Conservation (phyloP, 1,284 basidiomycete species). For the Clitocybe nebularis region DNA sequence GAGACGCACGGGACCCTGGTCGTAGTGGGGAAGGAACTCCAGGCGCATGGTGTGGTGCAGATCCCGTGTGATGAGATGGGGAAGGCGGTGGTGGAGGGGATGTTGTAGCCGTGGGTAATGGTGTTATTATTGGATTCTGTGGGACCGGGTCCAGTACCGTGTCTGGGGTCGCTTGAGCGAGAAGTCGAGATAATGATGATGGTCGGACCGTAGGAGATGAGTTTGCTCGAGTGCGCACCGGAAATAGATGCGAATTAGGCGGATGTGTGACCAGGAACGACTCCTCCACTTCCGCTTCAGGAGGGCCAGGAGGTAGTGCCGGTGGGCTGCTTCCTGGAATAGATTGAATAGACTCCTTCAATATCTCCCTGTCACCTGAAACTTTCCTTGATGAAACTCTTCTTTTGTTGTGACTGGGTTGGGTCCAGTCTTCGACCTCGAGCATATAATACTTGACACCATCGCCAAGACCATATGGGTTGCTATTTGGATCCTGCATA, state of each 20-base stretch:
- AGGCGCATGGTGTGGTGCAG: slow-evolving; percentile 27
- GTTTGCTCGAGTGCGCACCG: slow-evolving; percentile 56
- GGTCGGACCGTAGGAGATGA: slow-evolving; percentile 66
- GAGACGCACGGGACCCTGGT: slow-evolving; percentile 64
- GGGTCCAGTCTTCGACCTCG: slow-evolving; percentile 91
- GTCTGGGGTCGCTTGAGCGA: slow-evolving; percentile 64
- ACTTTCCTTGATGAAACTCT: slow-evolving; percentile 49
- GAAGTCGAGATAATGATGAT: slow-evolving; percentile 68
- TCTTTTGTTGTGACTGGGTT: slow-evolving; percentile 62
- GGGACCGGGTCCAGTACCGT: slow-evolving; percentile 26
- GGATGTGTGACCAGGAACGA: slow-evolving; percentile 57
- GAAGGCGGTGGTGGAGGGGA: slow-evolving; percentile 33
- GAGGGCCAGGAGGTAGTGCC: slow-evolving; percentile 47
- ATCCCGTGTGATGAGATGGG: slow-evolving; percentile 26
- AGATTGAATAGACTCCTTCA: slow-evolving; percentile 19
- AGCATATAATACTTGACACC: slow-evolving; percentile 93
- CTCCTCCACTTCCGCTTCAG: slow-evolving; percentile 65
- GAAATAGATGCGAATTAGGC: slow-evolving; percentile 61
- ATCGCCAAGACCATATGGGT: slow-evolving; percentile 80
- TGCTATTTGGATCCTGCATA: slow-evolving; percentile 63
- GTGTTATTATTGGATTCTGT: slow-evolving; percentile 21
- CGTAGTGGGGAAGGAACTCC: slow-evolving; percentile 52
- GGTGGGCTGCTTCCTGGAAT: slow-evolving; percentile 26
- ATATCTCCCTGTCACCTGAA: slow-evolving; percentile 38
- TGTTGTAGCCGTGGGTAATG: slow-evolving; percentile 29